These are phyloP conservation scores for Streptanthus diversifolius DNA, from an alignment of 345 rosid genomes.

Conservation along the genomic window DNA sequence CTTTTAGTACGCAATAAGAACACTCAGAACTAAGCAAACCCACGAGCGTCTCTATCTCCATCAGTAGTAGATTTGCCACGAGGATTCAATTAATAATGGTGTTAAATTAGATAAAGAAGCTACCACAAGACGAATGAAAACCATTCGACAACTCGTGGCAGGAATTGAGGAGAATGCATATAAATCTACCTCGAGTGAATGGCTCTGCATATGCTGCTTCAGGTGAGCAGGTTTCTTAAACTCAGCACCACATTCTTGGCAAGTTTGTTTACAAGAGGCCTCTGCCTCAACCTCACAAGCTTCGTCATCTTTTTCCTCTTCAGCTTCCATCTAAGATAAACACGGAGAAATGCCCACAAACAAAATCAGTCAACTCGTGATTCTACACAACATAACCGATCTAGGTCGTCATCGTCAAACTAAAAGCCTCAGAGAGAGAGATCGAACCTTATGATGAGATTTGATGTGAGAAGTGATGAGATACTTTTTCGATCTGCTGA, in stretches of 20 bases:
- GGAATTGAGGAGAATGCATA: background rate
- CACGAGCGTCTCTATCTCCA: background rate
- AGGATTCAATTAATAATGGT: background rate
- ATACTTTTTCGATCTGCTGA: conserved; percentile 79
- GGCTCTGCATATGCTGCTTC: conserved; percentile 81
- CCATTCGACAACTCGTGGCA: background rate
- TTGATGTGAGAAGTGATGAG: conserved; percentile 62
- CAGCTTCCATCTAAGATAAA: conserved; percentile 43
- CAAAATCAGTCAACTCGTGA: background rate
- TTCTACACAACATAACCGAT: background rate
- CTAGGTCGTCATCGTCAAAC: background rate
- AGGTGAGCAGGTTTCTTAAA: conserved; percentile 82
- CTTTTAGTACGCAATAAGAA: background rate
- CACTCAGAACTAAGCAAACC: background rate
- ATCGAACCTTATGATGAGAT: conserved; percentile 48
- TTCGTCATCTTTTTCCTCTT: conserved; percentile 29
- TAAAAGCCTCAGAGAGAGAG: background rate
- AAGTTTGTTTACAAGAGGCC: conserved; percentile 34
- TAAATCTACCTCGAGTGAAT: conserved; percentile 61
- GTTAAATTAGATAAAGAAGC: background rate
- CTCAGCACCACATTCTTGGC: conserved; percentile 61
- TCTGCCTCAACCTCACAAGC: conserved; percentile 25
- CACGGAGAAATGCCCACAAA: background rate
- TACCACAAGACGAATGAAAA: background rate
- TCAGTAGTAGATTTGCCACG: background rate